Evolutionary conservation across 2,329 filamentous ascomycete genomes (phyloP), one percentile per base, ranked within the genome.

Genomic region (Didymella glomerata): DNA sequence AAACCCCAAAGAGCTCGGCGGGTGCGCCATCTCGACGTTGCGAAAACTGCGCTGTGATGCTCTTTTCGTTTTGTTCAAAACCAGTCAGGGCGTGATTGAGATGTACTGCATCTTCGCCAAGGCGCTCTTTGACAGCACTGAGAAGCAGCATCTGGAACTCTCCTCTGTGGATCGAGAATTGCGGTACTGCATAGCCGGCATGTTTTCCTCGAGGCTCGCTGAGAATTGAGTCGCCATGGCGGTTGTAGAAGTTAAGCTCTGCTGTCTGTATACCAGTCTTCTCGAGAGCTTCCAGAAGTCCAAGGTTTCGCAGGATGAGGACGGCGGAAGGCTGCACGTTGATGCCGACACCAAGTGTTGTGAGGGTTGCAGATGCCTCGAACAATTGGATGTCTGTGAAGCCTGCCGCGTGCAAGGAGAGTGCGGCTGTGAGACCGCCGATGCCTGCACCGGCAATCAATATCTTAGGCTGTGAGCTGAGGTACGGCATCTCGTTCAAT

Each of bases 321-420:
- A 81, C 78, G 1, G 80, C 79, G 4, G 78, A 80, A 0, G 80
- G 79, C 55, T 82, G 80, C 2, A 82, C 75, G 50, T 82, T 82
- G 67, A 82, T 82, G 4, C 80, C 80, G 0, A 81, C 79, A 6
- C 80, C 80, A 6, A 82, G 70, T 7, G 78, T 78, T 7, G 77
- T 79, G 9, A 82, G 70, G n/a, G 73, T 69, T 2, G 72, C 72
- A 8, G 77, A 75, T 2, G 79, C 76, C 60, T 82, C 80, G 63
- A 78, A 82, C 24, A 82, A 71, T 41, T 77, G 66, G 48, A 82
- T 77, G 64, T 81, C 72, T n/a, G 67, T 78, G 61, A 78, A 75
- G 2, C 90, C 91, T 71, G 87, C 87, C 73, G 88, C 89, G 30
- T 90, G 90, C 30, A 93, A 83, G 14, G 89, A 85, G 40, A 93